Conservation (phyloP, 108 stramenopile genomes). For the Pseudonitzschia pungens region DNA sequence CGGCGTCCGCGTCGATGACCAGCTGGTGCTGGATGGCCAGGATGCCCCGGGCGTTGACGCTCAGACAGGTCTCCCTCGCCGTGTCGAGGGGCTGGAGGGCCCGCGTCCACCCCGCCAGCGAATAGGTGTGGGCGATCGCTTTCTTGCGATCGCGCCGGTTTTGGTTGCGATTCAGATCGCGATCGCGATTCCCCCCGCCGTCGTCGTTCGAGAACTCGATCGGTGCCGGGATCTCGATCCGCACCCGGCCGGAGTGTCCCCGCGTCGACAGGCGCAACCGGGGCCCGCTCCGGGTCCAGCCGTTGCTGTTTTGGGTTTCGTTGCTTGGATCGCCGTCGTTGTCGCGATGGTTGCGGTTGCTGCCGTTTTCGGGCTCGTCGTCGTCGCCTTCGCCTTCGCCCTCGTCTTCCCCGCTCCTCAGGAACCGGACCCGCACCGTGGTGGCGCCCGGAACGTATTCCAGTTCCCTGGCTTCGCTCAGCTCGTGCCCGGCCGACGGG, state of each 20-base stretch:
- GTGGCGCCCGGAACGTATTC: constrained; percentile 18
- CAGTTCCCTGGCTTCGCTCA: constrained; percentile 22
- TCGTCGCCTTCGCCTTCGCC: no score
- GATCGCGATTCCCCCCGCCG: not conserved
- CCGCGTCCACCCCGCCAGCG: constrained; percentile 19
- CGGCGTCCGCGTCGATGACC: not conserved
- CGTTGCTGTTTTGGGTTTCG: no score
- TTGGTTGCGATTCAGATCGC: not conserved
- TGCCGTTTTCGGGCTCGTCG: no score
- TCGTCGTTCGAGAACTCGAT: constrained; percentile 17
- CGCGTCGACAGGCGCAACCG: constrained; percentile 5
- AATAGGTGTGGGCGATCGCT: constrained; percentile 22
- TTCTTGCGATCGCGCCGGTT: not conserved
- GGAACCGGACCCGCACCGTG: constrained; percentile 8
- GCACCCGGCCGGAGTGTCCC: constrained; percentile 31
- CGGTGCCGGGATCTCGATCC: constrained; percentile 15
- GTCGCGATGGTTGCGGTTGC: not conserved
- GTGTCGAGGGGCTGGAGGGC: constrained; percentile 33
- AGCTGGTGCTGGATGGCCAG: constrained; percentile 39
- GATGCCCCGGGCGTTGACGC: constrained; percentile 29
- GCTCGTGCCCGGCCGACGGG: not conserved
- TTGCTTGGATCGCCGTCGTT: constrained; percentile 7
- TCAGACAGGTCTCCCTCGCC: constrained; percentile 33
- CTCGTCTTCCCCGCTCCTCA: not conserved
- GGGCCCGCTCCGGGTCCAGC: not conserved